Evolutionary conservation across 176 grass and related monocot species (phyloP), one percentile per base, ranked within the genome.

Genomic region (Pharus latifolius): DNA sequence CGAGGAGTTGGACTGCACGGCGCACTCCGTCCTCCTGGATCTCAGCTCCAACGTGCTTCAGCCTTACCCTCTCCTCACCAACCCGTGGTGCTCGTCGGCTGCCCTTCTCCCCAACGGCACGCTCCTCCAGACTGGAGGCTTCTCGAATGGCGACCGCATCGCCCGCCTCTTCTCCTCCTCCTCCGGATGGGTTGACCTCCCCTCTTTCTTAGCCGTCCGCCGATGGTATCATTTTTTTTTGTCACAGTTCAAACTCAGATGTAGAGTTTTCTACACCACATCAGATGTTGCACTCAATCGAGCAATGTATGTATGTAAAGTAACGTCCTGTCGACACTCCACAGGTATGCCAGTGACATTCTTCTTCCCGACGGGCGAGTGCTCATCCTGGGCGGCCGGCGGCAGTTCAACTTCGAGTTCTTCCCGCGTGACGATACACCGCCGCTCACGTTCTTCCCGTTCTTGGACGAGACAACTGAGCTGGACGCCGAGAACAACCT

Each of bases 11-110:
- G 93, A 92, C 66, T 97, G 89, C 86, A 90, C 86, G 12, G 89
- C 89, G 3, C 86, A 92, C 65, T 92, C 93, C 4, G 83, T 90
- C 55, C 86, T 92, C 31, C 58, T 87, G 16, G 74, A 84, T 67
- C 67, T 95, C 10, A 28, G 66, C 15, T 61, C 62, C 22, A 63
- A 73, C 70, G 15, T 58, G 19, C 2, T 81, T 24, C 23, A 24
- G 1, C 2, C 54, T 80, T 73, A 73, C 54, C 74, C 74, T 3
- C 70, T 92, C 11, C 56, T 83, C 65, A 85, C 86, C 48, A 88
- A 97, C 60, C 90, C 86, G 0, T 97, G 89, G 94, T 97, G 94
- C 78, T 97, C 94, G 15, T 97, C 89, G 1, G 94, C 80, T 0
- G 60, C 81, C 17, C 86, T 97, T 4, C 83, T 92, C 29, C 80